Evolutionary conservation across 2,329 filamentous ascomycete species (phyloP), one percentile per base, ranked within the genome.

Genomic region (Daldinia sp.): DNA sequence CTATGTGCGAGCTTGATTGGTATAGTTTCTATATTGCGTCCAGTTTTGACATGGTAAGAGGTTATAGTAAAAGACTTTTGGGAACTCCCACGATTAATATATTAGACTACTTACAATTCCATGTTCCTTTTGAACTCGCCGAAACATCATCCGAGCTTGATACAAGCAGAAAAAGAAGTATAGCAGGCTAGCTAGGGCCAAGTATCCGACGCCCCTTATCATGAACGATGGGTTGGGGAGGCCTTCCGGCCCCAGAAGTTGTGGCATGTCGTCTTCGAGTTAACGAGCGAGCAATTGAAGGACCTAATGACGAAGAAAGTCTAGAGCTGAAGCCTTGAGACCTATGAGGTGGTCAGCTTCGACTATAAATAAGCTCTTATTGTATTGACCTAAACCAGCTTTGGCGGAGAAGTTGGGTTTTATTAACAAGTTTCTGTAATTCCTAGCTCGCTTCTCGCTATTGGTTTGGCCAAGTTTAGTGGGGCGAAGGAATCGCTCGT

Each of bases 151-250:
- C 10, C 74, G 72, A 19, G 68, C 63, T 45, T 70, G 69, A 49
- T 72, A 72, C 5, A 76, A 65, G 34, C 68, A 63, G 41, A 68
- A 69, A 52, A 74, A 68, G 57, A 76, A 75, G 6, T 61, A 47
- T 4, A 41, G 63, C 7, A 74, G 15, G 13, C 54, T 61, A 17
- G 68, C n/a, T 6, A 68, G 11, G 15, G 41, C 50, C 4, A 68
- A 17, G 41, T 66, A 66, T 7, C 66, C 62, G 6, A 66, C n/a
- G 10, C 53, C 59, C 48, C 63, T 70, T 9, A 58, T 41, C 9
- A 64, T 17, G 13, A 48, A 17, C 15, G 55, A 58, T 21, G 51
- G 25, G 29, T 37, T 51, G 29, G 45, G 29, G 4, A 34, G 23
- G 45, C 55, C 67, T 30, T 15, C 32, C 50, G 47, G 37, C 37